Evolutionary conservation across 192 early-diverging fungal genomes (phyloP), one percentile per base, ranked within the genome.

Genomic region (Coemansia sp.): DNA sequence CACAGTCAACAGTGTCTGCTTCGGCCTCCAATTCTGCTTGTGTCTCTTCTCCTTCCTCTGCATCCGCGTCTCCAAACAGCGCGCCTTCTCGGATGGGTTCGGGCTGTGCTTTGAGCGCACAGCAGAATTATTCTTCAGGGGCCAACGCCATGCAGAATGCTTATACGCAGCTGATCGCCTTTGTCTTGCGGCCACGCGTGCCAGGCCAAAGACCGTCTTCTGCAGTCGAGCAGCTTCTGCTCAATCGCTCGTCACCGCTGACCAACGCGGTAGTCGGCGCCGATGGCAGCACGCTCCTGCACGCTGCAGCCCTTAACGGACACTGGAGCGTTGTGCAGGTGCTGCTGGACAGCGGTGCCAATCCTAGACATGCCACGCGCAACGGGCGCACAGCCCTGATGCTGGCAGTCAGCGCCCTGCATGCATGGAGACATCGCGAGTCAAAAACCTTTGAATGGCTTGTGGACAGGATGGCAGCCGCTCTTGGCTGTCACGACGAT

Each of bases 381-480:
- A 60, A 69, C 32, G 79, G 79, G 22, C 34, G 49, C 22, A 82
- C 79, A 38, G 54, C 74, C 60, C 74, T 82, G 51, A 82, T 81
- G 79, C 48, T 69, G n/a, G 79, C 61, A 25, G 64, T 56, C 11
- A 28, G 62, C 49, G 49, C 25, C 25, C 14, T 34, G 11, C 48
- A 48, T 28, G 69, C 74, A 42, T 76, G 68, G 68, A 50, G 51
- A 18, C 52, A 68, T 11, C 66, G 79, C 48, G 38, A 20, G 10
- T 33, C 57, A 22, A 49, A 61, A 14, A 64, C 61, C 12, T 64
- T 81, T 32, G 60, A 66, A 22, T 68, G 69, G 79, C 74, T 81
- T 48, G 40, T 81, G 60, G 66, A 72, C 25, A 51, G 18, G 17
- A 60, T 81, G 58, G 50, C 55, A 29, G 34, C 49, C 22, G 42